Base-by-base conservation (phyloP, 148 eudicot species). In the Rhododendron kiyosumense region DNA sequence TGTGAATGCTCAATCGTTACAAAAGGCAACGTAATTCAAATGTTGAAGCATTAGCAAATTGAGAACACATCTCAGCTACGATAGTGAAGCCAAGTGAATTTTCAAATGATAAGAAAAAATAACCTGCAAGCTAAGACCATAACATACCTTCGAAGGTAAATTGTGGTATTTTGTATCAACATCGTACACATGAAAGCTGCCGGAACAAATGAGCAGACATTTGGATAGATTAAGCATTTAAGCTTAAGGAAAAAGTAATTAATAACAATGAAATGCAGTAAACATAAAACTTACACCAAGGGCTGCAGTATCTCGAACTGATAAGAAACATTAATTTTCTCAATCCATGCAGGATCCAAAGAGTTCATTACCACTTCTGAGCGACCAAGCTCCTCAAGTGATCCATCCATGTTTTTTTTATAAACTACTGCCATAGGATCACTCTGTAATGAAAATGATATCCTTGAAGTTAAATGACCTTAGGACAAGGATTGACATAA, bases 351-450 rank as follows among this genome's bases (percentile, higher is more conserved):
- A 79, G 99, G 99, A 87, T 93, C 91, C 88, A 97, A 85, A 84
- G 81, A 90, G 90, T 97, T 95, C 94, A 93, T 81, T 75, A 97
- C 90, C 74, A 97, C 99, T 90, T 97, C 98, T 3, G 99, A 95
- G 38, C 99, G 99, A 71, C 99, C 99, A 83, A 95, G 85, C 90
- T 97, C 98, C 85, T 91, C 93, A 51, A 95, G 94, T 49, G 52
- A 87, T 36, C 98, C 98, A 86, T 93, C 92, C 65, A 84, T 87
- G 89, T 87, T 95, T 88, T 91, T 97, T 69, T 85, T 75, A 90
- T 91, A 97, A 57, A 93, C 94, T 30, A 97, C 98, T 81, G 93
- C 96, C 91, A 97, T 95, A 32, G 99, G 98, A 88, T 97, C 99
- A 87, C 99, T 97, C 99, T 97, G 91, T 81, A 89, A 88, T 71